Evolutionary conservation across 2,329 filamentous ascomycete species (phyloP).

Genomic region (Paraphaeosphaeria sporulosa): DNA sequence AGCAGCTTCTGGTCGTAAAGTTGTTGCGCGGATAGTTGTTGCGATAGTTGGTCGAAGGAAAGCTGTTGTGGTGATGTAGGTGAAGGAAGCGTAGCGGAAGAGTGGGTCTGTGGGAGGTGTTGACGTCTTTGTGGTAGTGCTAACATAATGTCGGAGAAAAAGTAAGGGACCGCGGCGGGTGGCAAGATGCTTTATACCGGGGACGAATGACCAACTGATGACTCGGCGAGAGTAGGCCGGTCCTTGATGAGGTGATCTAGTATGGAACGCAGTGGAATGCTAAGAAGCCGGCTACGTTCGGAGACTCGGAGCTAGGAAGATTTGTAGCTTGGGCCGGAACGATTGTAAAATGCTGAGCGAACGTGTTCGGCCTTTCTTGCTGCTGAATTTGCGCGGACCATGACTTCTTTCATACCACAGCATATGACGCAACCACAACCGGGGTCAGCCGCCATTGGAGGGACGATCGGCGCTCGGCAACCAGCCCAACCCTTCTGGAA

Average conservation of each 20-base stretch:
- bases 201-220: slow-evolving; percentile 35
- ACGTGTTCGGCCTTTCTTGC: slow-evolving; percentile 30
- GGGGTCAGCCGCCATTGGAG: slow-evolving; percentile 10
- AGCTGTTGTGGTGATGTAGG: slow-evolving; percentile 40
- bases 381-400: slow-evolving; percentile 29
- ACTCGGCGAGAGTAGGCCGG: slow-evolving; percentile 32
- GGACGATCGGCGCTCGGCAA: slow-evolving; percentile 18
- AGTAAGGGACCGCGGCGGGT: slow-evolving; percentile 43
- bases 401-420: slow-evolving; percentile 34
- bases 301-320: slow-evolving; percentile 35
- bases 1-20: slow-evolving; percentile 45
- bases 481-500: slow-evolving; percentile 11
- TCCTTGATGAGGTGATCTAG: slow-evolving; percentile 45
- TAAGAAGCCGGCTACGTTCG: slow-evolving; percentile 33
- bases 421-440: slow-evolving; percentile 23
- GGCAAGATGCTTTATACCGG: slow-evolving; percentile 49
- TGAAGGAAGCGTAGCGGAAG: slow-evolving; percentile 33
- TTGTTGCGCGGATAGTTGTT: slow-evolving; percentile 35
- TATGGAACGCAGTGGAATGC: slow-evolving; percentile 40
- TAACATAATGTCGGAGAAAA: slow-evolving; percentile 46
- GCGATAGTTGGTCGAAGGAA: slow-evolving; percentile 38
- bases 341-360: slow-evolving; percentile 47
- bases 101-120: slow-evolving; percentile 37
- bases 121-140: slow-evolving; percentile 48
- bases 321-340: slow-evolving; percentile 27